These are phyloP conservation scores for Erigeron philadelphicus DNA, from an alignment of 140 eudicot genomes.

Conservation along the genomic window DNA sequence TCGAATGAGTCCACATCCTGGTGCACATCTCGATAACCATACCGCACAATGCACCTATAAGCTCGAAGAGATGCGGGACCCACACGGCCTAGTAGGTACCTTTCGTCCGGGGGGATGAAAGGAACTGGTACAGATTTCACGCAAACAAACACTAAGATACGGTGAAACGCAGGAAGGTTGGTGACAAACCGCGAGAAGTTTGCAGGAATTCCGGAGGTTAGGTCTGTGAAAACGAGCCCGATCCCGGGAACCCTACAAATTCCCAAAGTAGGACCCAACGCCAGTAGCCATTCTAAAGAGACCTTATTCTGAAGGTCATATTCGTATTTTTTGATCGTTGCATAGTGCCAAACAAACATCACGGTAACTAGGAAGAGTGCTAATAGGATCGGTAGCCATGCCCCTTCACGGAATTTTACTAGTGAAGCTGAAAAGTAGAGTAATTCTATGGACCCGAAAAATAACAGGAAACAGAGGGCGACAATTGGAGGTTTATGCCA, in stretches of 20 bases:
- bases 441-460: slow-evolving; percentile 74
- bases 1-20: slow-evolving; percentile 79
- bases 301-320: slow-evolving; percentile 89
- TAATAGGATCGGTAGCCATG: slow-evolving; percentile 82
- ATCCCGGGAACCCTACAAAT: slow-evolving; percentile 86
- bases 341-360: slow-evolving; percentile 92
- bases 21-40: slow-evolving; percentile 85
- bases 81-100: slow-evolving; percentile 75
- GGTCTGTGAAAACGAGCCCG: slow-evolving; percentile 79
- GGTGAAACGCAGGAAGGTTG: slow-evolving; percentile 90
- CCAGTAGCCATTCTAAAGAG: slow-evolving; percentile 76
- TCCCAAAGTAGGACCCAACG: slow-evolving; percentile 79
- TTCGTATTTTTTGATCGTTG: slow-evolving; percentile 66
- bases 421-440: slow-evolving; percentile 84
- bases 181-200: slow-evolving; percentile 84
- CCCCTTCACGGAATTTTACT: slow-evolving; percentile 76
- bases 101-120: slow-evolving; percentile 62
- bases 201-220: slow-evolving; percentile 82
- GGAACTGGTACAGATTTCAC: slow-evolving; percentile 83
- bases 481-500: slow-evolving; percentile 80
- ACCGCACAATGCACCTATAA: slow-evolving; percentile 79
- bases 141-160: slow-evolving; percentile 67
- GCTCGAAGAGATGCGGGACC: slow-evolving; percentile 68
- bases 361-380: slow-evolving; percentile 64
- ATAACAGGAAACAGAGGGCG: slow-evolving; percentile 57